Conservation (phyloP, 805 yeast species). For the Candida hungchunana region DNA sequence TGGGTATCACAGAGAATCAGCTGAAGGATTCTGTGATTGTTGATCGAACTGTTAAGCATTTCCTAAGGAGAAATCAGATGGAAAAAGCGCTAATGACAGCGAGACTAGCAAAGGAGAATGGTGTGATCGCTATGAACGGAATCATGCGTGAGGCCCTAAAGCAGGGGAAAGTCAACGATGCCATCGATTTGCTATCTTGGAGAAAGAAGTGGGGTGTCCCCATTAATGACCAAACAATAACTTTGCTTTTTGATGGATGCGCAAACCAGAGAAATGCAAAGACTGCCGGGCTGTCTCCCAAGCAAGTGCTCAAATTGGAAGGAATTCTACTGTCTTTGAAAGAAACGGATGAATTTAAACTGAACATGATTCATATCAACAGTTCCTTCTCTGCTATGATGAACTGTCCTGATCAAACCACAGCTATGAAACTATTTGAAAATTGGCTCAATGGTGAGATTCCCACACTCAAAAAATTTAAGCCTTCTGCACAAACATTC, state of each 20-base stretch:
- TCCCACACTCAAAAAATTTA: slow-evolving; percentile 20
- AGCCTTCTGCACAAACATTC: slow-evolving; percentile 32
- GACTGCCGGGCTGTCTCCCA: slow-evolving; percentile 27
- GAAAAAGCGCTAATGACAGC: slow-evolving; percentile 52
- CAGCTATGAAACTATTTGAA: slow-evolving; percentile 37
- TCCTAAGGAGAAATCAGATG: slow-evolving; percentile 45
- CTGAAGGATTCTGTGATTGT: slow-evolving; percentile 55
- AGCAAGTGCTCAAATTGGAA: slow-evolving; percentile 32
- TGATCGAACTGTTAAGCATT: slow-evolving; percentile 47
- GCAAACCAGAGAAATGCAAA: slow-evolving; percentile 28
- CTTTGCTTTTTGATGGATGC: slow-evolving; percentile 43
- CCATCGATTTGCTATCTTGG: slow-evolving; percentile 46
- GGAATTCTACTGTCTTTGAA: slow-evolving; percentile 30
- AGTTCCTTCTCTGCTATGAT: slow-evolving; percentile 42
- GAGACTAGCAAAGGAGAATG: slow-evolving; percentile 43
- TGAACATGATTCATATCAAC: slow-evolving; percentile 41
- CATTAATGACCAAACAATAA: slow-evolving; percentile 44
- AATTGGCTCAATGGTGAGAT: slow-evolving; percentile 21
- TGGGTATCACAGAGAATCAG: slow-evolving; percentile 58
- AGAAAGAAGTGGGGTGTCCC: slow-evolving; percentile 61
- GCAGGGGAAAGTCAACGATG: slow-evolving; percentile 39
- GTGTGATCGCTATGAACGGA: slow-evolving; percentile 61
- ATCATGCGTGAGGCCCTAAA: slow-evolving; percentile 47
- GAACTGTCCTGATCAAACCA: slow-evolving; percentile 34
- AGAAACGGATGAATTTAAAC: slow-evolving; percentile 24